phyloP scores from a whole-genome alignment of 1,139 yeast species.

The Lodderomyces pseudojiufengensis region DNA sequence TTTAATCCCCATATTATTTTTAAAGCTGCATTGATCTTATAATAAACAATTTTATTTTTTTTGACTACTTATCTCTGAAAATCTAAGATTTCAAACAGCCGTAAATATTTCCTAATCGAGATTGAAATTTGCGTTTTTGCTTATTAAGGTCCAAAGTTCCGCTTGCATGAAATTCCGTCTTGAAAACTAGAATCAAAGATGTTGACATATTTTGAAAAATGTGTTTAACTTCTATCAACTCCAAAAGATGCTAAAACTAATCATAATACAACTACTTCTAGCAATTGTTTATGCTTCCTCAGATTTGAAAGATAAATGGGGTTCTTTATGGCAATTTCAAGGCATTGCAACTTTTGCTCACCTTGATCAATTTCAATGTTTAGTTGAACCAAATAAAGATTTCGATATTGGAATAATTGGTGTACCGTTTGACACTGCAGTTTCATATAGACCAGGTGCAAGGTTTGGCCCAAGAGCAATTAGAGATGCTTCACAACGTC shows the following conservation, averaged over 20 bases:
- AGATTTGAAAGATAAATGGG: conserved; percentile 55
- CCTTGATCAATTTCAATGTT: conserved; percentile 54
- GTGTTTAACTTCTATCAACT: too few species aligned
- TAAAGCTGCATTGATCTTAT: neutral
- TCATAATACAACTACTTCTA: conserved; percentile 1
- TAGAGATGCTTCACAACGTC: conserved; percentile 71
- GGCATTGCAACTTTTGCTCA: conserved; percentile 78
- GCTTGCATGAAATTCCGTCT: too few species aligned
- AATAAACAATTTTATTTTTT: too few species aligned
- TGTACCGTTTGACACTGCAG: conserved; percentile 77
- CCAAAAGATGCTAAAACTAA: too few species aligned
- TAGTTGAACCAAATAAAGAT: conserved; percentile 40
- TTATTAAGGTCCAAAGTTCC: too few species aligned
- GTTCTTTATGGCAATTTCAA: conserved; percentile 61
- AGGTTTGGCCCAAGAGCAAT: conserved; percentile 79
- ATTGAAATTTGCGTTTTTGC: too few species aligned
- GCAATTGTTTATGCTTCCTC: conserved; percentile 13
- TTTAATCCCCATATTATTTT: conserved; percentile 23
- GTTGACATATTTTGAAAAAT: too few species aligned
- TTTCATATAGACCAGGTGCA: conserved; percentile 72
- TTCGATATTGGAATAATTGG: conserved; percentile 72
- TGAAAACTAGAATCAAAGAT: too few species aligned
- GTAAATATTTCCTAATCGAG: too few species aligned
- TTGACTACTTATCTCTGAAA: too few species aligned
- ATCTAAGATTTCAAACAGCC: too few species aligned